Conservation (phyloP, 1,139 yeast genomes). For the Pichia cactophila region DNA sequence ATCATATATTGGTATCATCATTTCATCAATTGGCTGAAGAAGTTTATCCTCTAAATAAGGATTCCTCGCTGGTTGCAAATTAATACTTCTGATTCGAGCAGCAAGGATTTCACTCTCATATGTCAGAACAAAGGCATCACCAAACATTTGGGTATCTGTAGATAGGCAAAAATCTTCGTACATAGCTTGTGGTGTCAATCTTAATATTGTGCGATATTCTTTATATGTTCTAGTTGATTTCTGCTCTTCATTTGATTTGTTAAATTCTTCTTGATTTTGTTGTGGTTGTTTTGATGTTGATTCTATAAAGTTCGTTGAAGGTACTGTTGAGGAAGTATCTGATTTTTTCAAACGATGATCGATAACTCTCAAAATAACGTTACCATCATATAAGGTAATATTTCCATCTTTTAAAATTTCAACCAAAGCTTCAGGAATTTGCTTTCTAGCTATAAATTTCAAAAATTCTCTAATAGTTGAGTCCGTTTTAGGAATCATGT, state of each 20-base stretch:
- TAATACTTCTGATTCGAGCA: conserved; percentile 67
- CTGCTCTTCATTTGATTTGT: background rate
- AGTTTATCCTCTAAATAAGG: conserved; percentile 48
- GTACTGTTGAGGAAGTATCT: background rate
- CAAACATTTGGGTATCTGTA: conserved; percentile 72
- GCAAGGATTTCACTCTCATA: conserved; percentile 82
- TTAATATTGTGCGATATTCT: conserved; percentile 65
- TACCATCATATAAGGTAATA: conserved; percentile 79
- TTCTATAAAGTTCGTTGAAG: background rate
- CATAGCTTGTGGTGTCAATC: conserved; percentile 73
- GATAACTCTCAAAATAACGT: conserved; percentile 71
- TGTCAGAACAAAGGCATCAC: conserved; percentile 66
- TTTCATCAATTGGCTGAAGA: conserved; percentile 38
- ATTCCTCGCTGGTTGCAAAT: conserved; percentile 64
- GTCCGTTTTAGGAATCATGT: conserved; percentile 71
- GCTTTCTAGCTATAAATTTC: conserved; percentile 69
- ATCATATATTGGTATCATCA: conserved; percentile 35
- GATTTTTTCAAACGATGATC: conserved; percentile 55
- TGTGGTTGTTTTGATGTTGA: background rate
- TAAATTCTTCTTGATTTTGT: background rate
- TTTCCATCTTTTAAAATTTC: conserved; percentile 86
- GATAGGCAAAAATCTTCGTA: conserved; percentile 82
- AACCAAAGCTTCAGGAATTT: conserved; percentile 82
- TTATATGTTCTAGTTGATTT: conserved; percentile 37
- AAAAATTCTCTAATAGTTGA: conserved; percentile 76